Evolutionary conservation across 1,284 basidiomycete genomes (phyloP), one percentile per base, ranked within the genome.

Genomic region (Athelia sp.): DNA sequence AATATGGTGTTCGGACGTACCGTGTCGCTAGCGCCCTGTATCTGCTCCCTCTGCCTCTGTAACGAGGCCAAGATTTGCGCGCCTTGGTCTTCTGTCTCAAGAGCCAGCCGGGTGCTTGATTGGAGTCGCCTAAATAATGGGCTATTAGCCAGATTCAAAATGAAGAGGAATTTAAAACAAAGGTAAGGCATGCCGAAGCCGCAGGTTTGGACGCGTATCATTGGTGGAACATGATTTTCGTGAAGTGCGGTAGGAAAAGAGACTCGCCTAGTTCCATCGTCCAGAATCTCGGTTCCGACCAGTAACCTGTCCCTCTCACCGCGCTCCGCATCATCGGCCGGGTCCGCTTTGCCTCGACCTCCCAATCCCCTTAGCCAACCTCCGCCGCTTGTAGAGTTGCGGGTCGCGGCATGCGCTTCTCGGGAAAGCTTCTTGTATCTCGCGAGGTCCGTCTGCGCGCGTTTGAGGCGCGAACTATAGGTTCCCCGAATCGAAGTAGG

Each of bases 21-120:
- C 49, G 89, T 93, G 69, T 93, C 90, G 60, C 96, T 75, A 18
- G 95, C 82, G 63, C 97, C 90, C 72, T 97, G 90, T 56, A 99
- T 95, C 70, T 96, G 94, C 65, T 98, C 97, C 54, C 97, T 72
- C 71, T 99, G 97, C 2, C 79, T 74, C 46, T 93, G 72, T 54
- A 99, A 73, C 62, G 90, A 93, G 59, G 86, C 68, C 54, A 99
- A 65, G 60, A 99, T 98, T 58, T 93, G 93, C 13, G 93, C 85
- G 10, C 97, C 97, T 32, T 98, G 85, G 60, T 92, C 86, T 70
- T 99, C 97, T 9, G 97, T 98, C 74, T 99, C 95, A 22, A 99
- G 72, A 6, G 96, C 96, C 43, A 99, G 82, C 19, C 93, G 79
- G 55, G 98, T 93, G 17, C 90, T 93, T 54, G 97, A 93, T 57